Evolutionary conservation across 805 yeast genomes (phyloP).

Genomic region (Kuraishia hungarica): DNA sequence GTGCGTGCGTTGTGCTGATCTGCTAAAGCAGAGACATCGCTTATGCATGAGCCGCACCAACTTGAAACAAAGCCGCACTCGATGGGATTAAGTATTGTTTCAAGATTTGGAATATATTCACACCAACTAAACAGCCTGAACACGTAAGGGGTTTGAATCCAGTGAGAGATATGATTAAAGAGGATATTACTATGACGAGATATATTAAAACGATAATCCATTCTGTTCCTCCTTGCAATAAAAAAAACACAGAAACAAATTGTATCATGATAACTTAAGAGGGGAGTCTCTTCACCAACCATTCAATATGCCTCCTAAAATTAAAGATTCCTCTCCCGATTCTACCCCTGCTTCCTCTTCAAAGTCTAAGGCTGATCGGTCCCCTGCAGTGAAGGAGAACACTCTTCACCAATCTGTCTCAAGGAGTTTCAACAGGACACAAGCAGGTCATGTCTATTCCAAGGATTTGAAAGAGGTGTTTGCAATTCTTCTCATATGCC

Average conservation of each 20-base stretch:
- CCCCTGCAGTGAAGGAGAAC: neutral
- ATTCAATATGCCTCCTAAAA: neutral
- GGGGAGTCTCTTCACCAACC: no score
- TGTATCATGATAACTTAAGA: no score
- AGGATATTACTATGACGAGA: no score
- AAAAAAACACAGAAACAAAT: no score
- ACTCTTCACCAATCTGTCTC: slow-evolving; percentile 34
- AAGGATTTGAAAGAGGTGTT: slow-evolving; percentile 55
- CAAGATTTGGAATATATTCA: neutral
- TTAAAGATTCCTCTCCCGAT: no score
- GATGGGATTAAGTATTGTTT: neutral
- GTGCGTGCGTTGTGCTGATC: neutral
- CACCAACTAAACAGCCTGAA: neutral
- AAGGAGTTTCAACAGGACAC: slow-evolving; percentile 38
- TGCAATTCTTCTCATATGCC: slow-evolving; percentile 35
- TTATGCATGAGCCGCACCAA: neutral
- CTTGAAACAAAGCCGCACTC: neutral
- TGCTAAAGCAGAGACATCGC: neutral
- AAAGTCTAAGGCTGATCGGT: neutral
- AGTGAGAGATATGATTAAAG: no score
- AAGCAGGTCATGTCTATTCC: slow-evolving; percentile 42
- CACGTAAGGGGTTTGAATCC: neutral
- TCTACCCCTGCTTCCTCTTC: neutral
- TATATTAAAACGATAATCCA: no score
- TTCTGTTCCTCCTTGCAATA: no score